Evolutionary conservation across 106 monocot genomes (phyloP).

Genomic region (Narthecium ossifragum): DNA sequence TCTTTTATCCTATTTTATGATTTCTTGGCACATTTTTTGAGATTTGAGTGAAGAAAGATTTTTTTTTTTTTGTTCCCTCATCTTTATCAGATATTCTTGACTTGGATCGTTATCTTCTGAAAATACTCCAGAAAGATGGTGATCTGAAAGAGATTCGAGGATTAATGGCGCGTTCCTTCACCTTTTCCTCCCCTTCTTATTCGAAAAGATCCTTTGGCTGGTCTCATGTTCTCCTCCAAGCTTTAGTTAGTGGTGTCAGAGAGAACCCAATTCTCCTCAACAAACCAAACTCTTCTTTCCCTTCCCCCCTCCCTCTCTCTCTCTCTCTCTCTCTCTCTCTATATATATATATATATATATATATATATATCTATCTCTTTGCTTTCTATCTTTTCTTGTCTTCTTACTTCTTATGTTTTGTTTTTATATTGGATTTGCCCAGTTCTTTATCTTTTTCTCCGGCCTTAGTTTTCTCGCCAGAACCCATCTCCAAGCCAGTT

Average conservation of each 20-base stretch:
- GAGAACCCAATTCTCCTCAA: constrained; percentile 11
- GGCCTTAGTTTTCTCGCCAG: background rate
- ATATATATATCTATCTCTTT: background rate
- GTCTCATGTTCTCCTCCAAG: background rate
- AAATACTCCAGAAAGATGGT: no score
- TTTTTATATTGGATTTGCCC: background rate
- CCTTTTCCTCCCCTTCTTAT: background rate
- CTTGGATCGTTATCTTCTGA: background rate
- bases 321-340: background rate
- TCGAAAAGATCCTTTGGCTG: background rate
- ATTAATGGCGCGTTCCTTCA: background rate
- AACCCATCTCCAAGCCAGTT: background rate
- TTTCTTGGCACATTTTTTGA: background rate
- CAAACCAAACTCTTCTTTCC: background rate
- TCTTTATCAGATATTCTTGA: background rate
- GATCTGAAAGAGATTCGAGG: background rate
- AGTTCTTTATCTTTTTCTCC: no score
- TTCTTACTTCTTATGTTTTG: background rate
- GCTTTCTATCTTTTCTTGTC: background rate
- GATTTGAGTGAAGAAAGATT: background rate
- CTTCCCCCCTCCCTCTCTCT: background rate
- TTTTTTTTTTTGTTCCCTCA: background rate
- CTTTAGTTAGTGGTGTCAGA: background rate
- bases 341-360: no score
- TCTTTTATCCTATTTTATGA: background rate